Evolutionary conservation across 805 yeast species (phyloP), one percentile per base, ranked within the genome.

Genomic region (Wickerhamiella lipophila): DNA sequence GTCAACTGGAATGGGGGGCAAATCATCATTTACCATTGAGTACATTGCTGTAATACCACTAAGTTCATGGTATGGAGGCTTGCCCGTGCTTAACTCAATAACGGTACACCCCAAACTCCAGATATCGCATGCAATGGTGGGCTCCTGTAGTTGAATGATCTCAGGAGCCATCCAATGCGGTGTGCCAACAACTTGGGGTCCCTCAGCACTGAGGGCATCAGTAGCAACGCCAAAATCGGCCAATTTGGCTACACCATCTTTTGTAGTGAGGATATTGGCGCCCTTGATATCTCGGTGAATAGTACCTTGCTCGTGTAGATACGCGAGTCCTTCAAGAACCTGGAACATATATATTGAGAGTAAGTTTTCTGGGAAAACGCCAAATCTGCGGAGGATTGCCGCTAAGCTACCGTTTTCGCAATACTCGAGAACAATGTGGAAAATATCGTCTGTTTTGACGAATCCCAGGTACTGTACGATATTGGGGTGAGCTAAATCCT

Each of bases 131-230:
- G 94, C 82, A 0, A 89, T 77, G 8, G 94, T 80, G 1, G 89
- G 82, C 19, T 53, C 58, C 58, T 81, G 83, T 56, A 86, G 79
- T 38, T 80, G 70, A 3, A 92, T 83, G 2, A 94, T 79, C 60
- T 92, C 98, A 0, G 98, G 98, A 0, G 98, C 96, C 96, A 92
- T 88, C 97, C 97, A 92, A 61, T 89, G 83, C 0, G 96, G 94
- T 0, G 97, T 86, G 1, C 98, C 98, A 13, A 76, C 78, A 2
- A 73, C 70, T 8, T 42, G 43, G 11, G 45, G 34, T n/a, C 40
- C 44, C 11, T 50, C 55, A 2, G 50, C 12, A 7, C 21, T 21
- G n/a, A 47, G 49, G 6, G 60, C 49, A 27, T 57, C 52, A 4
- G 81, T 74, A 16, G 88, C 84, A 6, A 83, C 84, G 1, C 92